These are phyloP conservation scores for Malus domestica DNA, from an alignment of 306 rosid genomes.

Conservation along the genomic window ASM211411v1 NC_041802.1:1676001-1676500, in stretches of 20 bases:
- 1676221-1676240: conserved; percentile 30
- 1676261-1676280: conserved; percentile 59
- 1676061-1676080: conserved; percentile 54
- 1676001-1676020: conserved; percentile 64
- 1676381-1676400: conserved; percentile 11
- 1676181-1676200: background rate
- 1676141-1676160: conserved; percentile 55
- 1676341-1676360: conserved; percentile 17
- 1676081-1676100: conserved; percentile 59
- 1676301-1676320: conserved; percentile 50
- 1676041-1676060: conserved; percentile 80
- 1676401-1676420: conserved; percentile 26
- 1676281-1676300: conserved; percentile 63
- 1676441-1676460: conserved; percentile 36
- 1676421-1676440: conserved; percentile 38
- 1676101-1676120: conserved; percentile 59
- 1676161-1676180: background rate
- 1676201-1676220: background rate
- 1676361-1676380: conserved; percentile 22
- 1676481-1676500: background rate
- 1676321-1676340: background rate
- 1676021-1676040: conserved; percentile 66
- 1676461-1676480: background rate
- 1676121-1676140: conserved; percentile 30
- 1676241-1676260: conserved; percentile 74